These are phyloP conservation scores for Sugiyamaella smithiae DNA, from an alignment of 805 yeast species.

Conservation along the genomic window DNA sequence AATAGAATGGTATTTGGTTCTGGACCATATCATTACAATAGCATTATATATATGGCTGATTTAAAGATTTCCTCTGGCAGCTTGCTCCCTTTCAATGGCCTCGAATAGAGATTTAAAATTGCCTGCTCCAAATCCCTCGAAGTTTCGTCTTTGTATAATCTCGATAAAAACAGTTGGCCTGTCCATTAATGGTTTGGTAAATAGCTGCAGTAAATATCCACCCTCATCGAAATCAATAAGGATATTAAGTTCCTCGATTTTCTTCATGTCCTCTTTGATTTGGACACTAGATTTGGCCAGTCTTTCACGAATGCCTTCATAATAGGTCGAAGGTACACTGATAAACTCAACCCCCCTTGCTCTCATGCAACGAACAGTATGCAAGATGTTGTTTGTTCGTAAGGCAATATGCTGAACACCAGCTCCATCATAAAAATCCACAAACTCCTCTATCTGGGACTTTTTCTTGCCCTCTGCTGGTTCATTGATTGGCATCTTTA, in stretches of 20 bases:
- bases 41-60: not conserved
- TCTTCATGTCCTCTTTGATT: conserved; percentile 52
- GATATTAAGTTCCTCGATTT: conserved; percentile 47
- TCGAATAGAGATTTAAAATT: conserved; percentile 81
- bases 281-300: conserved; percentile 44
- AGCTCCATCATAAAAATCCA: conserved; percentile 71
- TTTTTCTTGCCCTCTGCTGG: conserved; percentile 66
- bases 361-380: conserved; percentile 51
- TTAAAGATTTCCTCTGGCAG: conserved; percentile 56
- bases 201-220: conserved; percentile 77
- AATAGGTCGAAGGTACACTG: conserved; percentile 55
- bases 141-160: conserved; percentile 74
- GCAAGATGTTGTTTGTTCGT: conserved; percentile 57
- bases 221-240: conserved; percentile 73
- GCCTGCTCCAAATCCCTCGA: conserved; percentile 86
- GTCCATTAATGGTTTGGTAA: conserved; percentile 71
- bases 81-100: conserved; percentile 76
- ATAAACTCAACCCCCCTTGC: conserved; percentile 72
- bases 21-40: not conserved
- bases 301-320: conserved; percentile 46
- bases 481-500: conserved; percentile 83
- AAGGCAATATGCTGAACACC: conserved; percentile 85
- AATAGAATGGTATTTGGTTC: not conserved
- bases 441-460: conserved; percentile 81
- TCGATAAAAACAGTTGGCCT: conserved; percentile 83